These are phyloP conservation scores for Lepiota subincarnata DNA, from an alignment of 768 basidiomycete species.

Conservation along the genomic window DNA sequence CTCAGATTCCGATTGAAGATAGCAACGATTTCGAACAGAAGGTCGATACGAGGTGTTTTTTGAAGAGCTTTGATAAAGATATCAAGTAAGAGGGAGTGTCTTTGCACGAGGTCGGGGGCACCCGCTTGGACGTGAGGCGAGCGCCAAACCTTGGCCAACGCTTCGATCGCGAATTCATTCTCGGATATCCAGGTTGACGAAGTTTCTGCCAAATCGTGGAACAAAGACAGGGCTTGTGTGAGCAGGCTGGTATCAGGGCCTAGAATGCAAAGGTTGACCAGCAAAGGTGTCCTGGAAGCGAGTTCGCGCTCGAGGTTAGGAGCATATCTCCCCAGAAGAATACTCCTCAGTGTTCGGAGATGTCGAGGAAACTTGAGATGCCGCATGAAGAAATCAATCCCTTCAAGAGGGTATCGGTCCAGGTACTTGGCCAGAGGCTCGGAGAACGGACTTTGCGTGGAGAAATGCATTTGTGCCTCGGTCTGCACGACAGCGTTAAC, in stretches of 20 bases:
- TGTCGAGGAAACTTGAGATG: constrained; percentile 76
- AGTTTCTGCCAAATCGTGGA: constrained; percentile 68
- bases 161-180: constrained; percentile 63
- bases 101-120: constrained; percentile 48
- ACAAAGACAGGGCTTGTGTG: constrained; percentile 69
- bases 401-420: constrained; percentile 84
- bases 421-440: constrained; percentile 88
- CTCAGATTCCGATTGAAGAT: constrained; percentile 77
- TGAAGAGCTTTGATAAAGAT: constrained; percentile 75
- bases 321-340: constrained; percentile 75
- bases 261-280: constrained; percentile 50
- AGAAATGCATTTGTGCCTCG: constrained; percentile 88
- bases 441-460: constrained; percentile 87
- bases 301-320: constrained; percentile 70
- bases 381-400: constrained; percentile 78
- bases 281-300: constrained; percentile 48
- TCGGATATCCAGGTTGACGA: constrained; percentile 70
- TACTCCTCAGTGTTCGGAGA: constrained; percentile 79
- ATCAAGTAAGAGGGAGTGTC: constrained; percentile 62
- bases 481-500: constrained; percentile 87
- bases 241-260: constrained; percentile 47
- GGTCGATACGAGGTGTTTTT: constrained; percentile 73
- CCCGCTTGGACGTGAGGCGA: constrained; percentile 43
- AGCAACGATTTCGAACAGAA: constrained; percentile 84
- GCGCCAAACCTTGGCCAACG: constrained; percentile 72